Base-by-base conservation (phyloP, 352 stramenopile genomes). In the Phytophthora ramorum region DNA sequence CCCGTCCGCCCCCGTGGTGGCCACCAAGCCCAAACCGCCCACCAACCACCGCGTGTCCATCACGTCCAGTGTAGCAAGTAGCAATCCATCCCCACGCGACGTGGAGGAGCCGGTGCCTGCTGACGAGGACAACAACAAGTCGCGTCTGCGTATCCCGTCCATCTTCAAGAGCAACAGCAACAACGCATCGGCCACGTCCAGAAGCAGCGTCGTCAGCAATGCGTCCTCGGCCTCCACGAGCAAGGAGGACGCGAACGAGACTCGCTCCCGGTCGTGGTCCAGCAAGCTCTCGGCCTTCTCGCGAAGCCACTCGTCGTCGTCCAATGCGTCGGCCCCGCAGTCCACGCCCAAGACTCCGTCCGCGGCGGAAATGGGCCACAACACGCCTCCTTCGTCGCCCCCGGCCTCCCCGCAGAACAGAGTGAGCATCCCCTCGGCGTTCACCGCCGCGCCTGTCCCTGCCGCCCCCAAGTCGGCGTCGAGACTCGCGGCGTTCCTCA, bases 401-500 rank as follows among this genome's bases (percentile, higher is more conserved):
- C 62, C 56, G 10, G 58, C 54, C 3, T 81, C 73, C 0, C 56
- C 73, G 9, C 57, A 66, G 22, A 69, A 69, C 24, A 8, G 57
- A 51, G 50, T 76, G 45, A 78, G 53, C 45, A 78, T 79, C 49
- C 68, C 73, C 10, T 72, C 63, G 7, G 77, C 64, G 1, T 85
- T 86, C 63, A 52, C 68, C 16, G 57, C 56, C 6, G 24, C 73
- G 0, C 45, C 76, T 1, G 57, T 38, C 12, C 48, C 58, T 5
- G 57, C 66, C 16, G 60, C 74, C 19, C 59, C 58, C 30, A 75
- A 79, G 52, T 65, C 58, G 7, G 47, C 69, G 52, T 89, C 82
- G 2, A 89, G 84, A 54, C 63, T 93, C 2, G 79, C 84, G 6
- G 79, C 79, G 6, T 93, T 93, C 57, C 48, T 93, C 34, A 93